phyloP scores from a whole-genome alignment of 140 eudicot species.

The Flaveria floridana region DNA sequence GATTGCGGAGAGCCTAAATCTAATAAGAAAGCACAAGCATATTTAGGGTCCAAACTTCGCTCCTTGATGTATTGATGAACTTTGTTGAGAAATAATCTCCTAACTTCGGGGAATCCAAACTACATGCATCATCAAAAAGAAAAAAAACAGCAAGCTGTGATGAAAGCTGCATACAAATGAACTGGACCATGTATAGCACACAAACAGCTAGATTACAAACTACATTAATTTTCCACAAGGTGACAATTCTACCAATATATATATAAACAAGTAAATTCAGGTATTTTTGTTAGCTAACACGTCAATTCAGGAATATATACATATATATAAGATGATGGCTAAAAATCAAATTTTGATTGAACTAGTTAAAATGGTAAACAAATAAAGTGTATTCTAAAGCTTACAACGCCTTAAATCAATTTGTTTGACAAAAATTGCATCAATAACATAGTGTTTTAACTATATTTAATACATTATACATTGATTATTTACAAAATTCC shows the following conservation, averaged over 20 bases:
- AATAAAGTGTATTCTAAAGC: not conserved
- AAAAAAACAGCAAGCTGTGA: not conserved
- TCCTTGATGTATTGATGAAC: conserved; percentile 93
- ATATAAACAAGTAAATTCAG: not conserved
- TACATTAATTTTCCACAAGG: not conserved
- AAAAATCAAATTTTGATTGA: not conserved
- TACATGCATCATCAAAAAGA: conserved; percentile 24
- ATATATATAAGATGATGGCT: not conserved
- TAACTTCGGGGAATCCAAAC: conserved; percentile 72
- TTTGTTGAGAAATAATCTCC: conserved; percentile 61
- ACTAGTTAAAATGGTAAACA: not conserved
- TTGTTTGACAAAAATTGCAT: not conserved
- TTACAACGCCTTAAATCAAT: not conserved
- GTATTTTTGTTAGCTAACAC: not conserved
- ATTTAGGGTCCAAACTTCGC: conserved; percentile 81
- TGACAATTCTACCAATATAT: not conserved
- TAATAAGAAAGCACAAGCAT: conserved; percentile 77
- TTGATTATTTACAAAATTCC: not conserved
- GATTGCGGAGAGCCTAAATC: conserved; percentile 48
- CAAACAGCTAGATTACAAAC: conserved; percentile 2
- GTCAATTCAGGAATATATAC: not conserved
- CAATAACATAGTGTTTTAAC: not conserved
- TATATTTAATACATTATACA: conserved; percentile 12
- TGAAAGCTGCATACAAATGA: not conserved
- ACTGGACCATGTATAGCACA: conserved; percentile 3